Evolutionary conservation across 1,139 yeast genomes (phyloP).

Genomic region (Candida sp.): DNA sequence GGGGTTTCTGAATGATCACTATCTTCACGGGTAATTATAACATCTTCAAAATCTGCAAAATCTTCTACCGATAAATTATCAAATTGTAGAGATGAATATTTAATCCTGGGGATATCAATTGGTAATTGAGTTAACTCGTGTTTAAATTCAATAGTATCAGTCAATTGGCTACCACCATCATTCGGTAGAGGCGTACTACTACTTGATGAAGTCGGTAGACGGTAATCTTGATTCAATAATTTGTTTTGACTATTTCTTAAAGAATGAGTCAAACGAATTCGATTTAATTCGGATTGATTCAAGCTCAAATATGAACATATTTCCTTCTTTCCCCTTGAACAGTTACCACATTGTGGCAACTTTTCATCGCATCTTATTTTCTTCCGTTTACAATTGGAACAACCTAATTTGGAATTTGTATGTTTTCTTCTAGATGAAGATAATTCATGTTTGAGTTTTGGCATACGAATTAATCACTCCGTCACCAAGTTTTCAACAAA

Average conservation of each 20-base stretch:
- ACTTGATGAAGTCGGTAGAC: slow-evolving; percentile 23
- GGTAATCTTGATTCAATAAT: slow-evolving; percentile 21
- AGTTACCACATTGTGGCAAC: slow-evolving; percentile 39
- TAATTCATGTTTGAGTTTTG: background rate
- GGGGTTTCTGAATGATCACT: slow-evolving; percentile 6
- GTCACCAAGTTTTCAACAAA: background rate
- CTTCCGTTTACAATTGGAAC: slow-evolving; percentile 40
- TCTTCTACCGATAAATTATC: slow-evolving; percentile 16
- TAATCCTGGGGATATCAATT: slow-evolving; percentile 17
- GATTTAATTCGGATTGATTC: slow-evolving; percentile 19
- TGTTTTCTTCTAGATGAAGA: slow-evolving; percentile 26
- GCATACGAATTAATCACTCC: background rate
- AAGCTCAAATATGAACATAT: slow-evolving; percentile 32
- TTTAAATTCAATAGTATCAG: slow-evolving; percentile 18
- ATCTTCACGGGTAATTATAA: slow-evolving; percentile 12
- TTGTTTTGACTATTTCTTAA: slow-evolving; percentile 27
- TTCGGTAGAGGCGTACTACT: background rate
- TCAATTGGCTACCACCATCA: background rate
- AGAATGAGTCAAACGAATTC: slow-evolving; percentile 25
- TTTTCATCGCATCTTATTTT: slow-evolving; percentile 48
- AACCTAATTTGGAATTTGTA: slow-evolving; percentile 43
- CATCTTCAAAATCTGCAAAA: slow-evolving; percentile 9
- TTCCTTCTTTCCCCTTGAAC: slow-evolving; percentile 27
- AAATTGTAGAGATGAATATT: slow-evolving; percentile 24
- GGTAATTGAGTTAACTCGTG: slow-evolving; percentile 23